phyloP scores from a whole-genome alignment of 192 early-diverging fungal species.

The Coemansia sp. region DNA sequence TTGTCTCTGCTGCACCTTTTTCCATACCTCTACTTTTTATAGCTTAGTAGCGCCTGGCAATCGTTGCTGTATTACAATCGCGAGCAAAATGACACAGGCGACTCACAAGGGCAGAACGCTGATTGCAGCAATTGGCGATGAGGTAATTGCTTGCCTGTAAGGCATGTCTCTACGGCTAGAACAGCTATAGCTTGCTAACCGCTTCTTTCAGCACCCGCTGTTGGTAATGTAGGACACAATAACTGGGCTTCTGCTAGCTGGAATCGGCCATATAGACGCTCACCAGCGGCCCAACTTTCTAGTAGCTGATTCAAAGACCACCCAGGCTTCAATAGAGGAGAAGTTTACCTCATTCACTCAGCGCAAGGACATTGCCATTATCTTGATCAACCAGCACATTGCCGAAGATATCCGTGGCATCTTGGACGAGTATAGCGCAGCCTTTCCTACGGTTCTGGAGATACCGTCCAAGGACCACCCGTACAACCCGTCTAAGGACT shows the following conservation, averaged over 20 bases:
- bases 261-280: slow-evolving; percentile 91
- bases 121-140: slow-evolving; percentile 54
- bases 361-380: slow-evolving; percentile 96
- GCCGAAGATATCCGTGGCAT: slow-evolving; percentile 89
- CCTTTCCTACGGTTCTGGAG: slow-evolving; percentile 97
- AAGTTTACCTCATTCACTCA: slow-evolving; percentile 85
- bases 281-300: slow-evolving; percentile 95
- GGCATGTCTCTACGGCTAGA: not conserved
- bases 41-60: not conserved
- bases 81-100: slow-evolving; percentile 23
- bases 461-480: slow-evolving; percentile 99
- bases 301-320: slow-evolving; percentile 89
- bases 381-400: slow-evolving; percentile 96
- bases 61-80: not conserved
- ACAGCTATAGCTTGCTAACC: not conserved
- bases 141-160: slow-evolving; percentile 16
- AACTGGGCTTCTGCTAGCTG: slow-evolving; percentile 96
- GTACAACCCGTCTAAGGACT: slow-evolving; percentile 88
- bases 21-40: not conserved
- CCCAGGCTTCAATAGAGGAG: slow-evolving; percentile 68
- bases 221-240: slow-evolving; percentile 71
- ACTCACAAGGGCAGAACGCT: slow-evolving; percentile 42
- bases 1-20: not conserved
- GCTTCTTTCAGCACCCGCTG: not conserved
- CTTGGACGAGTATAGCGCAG: slow-evolving; percentile 85